Evolutionary conservation across 768 basidiomycete species (phyloP).

Genomic region (Pleurotus platypus): DNA sequence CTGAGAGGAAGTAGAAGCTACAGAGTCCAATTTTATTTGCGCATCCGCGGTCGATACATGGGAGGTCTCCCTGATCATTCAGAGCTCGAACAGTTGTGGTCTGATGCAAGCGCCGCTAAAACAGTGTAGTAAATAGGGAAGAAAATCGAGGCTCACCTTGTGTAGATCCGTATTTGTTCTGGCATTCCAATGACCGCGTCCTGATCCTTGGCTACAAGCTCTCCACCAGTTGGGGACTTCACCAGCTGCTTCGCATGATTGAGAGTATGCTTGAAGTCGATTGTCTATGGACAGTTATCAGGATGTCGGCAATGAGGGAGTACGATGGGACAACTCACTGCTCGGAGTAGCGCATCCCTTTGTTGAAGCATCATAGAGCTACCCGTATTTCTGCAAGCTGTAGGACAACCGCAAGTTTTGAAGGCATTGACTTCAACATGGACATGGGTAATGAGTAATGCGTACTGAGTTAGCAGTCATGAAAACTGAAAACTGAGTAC

Average conservation of each 20-base stretch:
- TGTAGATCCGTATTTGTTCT: conserved; percentile 57
- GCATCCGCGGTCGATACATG: conserved; percentile 20
- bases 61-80: conserved; percentile 34
- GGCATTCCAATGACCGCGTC: conserved; percentile 70
- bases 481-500: too few relatives aligned
- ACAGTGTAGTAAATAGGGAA: too few relatives aligned
- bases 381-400: conserved; percentile 57
- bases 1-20: conserved; percentile 64
- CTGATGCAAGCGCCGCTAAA: conserved; percentile 26
- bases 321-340: conserved; percentile 35
- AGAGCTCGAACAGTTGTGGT: conserved; percentile 51
- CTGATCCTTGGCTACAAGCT: conserved; percentile 65
- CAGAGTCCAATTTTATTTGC: conserved; percentile 71
- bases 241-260: conserved; percentile 59
- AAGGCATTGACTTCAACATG: conserved; percentile 53
- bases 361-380: conserved; percentile 51
- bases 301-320: not conserved
- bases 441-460: conserved; percentile 36
- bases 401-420: conserved; percentile 58
- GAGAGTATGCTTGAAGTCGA: conserved; percentile 61
- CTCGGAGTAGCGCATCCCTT: conserved; percentile 64
- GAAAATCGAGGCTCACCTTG: conserved; percentile 38
- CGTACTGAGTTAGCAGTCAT: too few relatives aligned
- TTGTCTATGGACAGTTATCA: conserved; percentile 44
- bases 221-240: conserved; percentile 62